Base-by-base conservation (phyloP, 805 yeast species). In the Candida alai region DNA sequence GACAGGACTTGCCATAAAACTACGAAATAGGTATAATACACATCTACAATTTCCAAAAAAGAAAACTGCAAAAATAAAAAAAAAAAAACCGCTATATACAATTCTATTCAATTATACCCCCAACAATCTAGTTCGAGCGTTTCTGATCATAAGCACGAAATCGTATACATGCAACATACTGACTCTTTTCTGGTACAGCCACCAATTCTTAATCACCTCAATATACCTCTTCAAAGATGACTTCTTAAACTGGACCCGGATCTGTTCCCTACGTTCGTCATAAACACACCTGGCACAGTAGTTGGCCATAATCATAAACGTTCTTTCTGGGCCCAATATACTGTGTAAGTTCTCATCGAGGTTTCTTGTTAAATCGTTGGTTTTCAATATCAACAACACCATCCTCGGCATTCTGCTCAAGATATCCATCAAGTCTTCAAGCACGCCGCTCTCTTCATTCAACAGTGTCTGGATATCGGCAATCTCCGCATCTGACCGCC, bases 361-460 rank as follows among this genome's bases (percentile, higher is more conserved):
- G 47, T 80, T 82, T 48, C 99, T 71, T 0, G 95, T 87, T 32
- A 93, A 68, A 61, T 93, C 99, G 54, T 93, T 93, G 0, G 99
- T 94, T 54, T 93, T 93, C 50, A 93, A 65, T 30, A 93, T 85
- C 41, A 93, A 68, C 19, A 93, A 57, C 15, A 93, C 96, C 12
- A 89, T 77, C 28, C 89, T 68, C 2, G 99, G 99, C 63, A 93
- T 77, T 11, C 72, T 64, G 9, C 89, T 76, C 25, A 93, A 65
- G 30, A 93, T 73, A 11, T 73, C 61, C 95, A 93, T 89, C 49
- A 93, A 65, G 45, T 81, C 83, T 13, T 79, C 74, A 12, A 94
- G 53, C 7, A 87, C 60, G 0, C 81, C 81, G 6, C 78, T 77
- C 12, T 74, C 68, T n/a, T 74, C 51, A 12, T 59, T 59, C 23